Evolutionary conservation across 495 filamentous ascomycete species (phyloP), one percentile per base, ranked within the genome.

Genomic region (Penicillium odoratum): DNA sequence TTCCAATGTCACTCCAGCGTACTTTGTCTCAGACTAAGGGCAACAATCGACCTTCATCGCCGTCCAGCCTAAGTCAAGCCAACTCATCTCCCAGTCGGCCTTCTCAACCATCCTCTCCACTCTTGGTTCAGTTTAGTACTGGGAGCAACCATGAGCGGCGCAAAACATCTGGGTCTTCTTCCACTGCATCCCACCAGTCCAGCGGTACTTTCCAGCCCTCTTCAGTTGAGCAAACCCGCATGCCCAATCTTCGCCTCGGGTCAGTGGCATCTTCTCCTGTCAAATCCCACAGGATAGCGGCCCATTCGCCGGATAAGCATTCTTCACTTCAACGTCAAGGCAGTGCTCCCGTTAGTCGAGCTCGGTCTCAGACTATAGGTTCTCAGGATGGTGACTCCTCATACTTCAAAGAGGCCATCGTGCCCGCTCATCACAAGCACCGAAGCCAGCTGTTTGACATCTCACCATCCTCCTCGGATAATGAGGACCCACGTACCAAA

Each of bases 391-490:
- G 88, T 69, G 95, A 93, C 76, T 69, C 69, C 10, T 69, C 69
- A 8, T 56, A 74, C 9, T 51, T 84, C n/a, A 78, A 85, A 46
- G 87, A 96, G 58, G 75, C 88, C 34, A 84, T 91, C 58, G 61
- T 83, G 7, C 84, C 88, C 0, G 80, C 84, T 30, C 93, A 96
- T 57, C 83, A 92, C 65, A 97, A 97, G 70, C 89, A 93, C 29
- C 83, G 92, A 61, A 97, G 92, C 68, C 93, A 97, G 68, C 86
- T 97, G 7, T 90, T 97, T 63, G 95, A 98, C 67, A 88, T 97
- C 70, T 98, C 95, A 4, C 94, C 94, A 29, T 98, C 94, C 0
- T 98, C 95, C 0, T 98, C 94, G 0, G 94, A 98, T 68, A 98
- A 96, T 60, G 94, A 98, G 69, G 93, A 95, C 36, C 86, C 93